These are phyloP conservation scores for Metarhizium guizhouense DNA, from an alignment of 2,329 filamentous ascomycete genomes.

Conservation along the genomic window DNA sequence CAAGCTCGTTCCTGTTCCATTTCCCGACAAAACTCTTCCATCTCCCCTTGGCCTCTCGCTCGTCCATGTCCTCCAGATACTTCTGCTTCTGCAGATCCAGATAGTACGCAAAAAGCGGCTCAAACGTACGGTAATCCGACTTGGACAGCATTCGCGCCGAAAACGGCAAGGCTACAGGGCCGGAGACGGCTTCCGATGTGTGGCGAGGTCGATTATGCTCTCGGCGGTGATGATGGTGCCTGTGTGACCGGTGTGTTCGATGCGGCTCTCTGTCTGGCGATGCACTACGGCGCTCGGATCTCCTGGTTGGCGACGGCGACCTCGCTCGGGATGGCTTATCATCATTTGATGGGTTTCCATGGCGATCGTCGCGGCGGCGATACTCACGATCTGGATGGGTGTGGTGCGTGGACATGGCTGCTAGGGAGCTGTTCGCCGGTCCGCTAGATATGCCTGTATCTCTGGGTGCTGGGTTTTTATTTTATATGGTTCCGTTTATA, in stretches of 20 bases:
- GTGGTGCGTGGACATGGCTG: not conserved
- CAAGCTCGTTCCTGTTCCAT: conserved; percentile 86
- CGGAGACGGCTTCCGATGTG: not conserved
- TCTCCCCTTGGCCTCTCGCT: conserved; percentile 68
- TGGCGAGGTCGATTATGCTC: not conserved
- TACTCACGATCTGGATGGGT: not conserved
- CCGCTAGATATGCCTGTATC: too few species aligned
- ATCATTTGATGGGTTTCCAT: not conserved
- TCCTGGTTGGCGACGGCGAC: not conserved
- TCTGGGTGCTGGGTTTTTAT: too few species aligned
- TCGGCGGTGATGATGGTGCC: conserved; percentile 8
- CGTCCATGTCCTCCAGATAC: conserved; percentile 57
- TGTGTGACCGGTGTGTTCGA: conserved; percentile 16
- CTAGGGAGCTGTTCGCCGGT: too few species aligned
- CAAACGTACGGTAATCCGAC: conserved; percentile 56
- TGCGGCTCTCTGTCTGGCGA: conserved; percentile 9
- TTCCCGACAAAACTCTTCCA: conserved; percentile 91
- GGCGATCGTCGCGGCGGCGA: not conserved
- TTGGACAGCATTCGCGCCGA: conserved; percentile 58
- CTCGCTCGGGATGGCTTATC: not conserved
- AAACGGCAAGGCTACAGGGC: conserved; percentile 46
- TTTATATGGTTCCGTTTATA: too few species aligned
- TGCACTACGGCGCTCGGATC: not conserved
- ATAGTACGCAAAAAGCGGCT: conserved; percentile 72
- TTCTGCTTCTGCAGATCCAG: conserved; percentile 80